Evolutionary conservation across 768 basidiomycete genomes (phyloP).

Genomic region (Clathrus columnatus): DNA sequence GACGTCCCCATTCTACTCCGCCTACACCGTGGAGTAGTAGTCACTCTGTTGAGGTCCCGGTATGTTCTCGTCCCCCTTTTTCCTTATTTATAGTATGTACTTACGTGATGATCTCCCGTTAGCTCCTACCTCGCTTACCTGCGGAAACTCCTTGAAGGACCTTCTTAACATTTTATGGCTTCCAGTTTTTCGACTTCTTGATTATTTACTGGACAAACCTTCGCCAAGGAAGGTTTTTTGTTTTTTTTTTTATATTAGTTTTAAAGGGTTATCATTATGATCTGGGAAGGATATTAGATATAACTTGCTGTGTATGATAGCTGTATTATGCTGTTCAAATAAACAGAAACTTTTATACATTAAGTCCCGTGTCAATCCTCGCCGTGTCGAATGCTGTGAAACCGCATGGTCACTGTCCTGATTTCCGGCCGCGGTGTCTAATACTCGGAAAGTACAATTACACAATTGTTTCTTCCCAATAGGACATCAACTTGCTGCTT

Average conservation of each 20-base stretch:
- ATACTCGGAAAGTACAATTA: no score
- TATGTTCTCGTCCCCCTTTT: conserved; percentile 12
- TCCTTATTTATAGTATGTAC: neutral
- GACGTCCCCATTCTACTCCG: conserved; percentile 3
- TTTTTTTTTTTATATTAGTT: neutral
- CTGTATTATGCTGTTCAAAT: no score
- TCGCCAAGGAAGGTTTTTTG: neutral
- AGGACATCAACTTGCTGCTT: no score
- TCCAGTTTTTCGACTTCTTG: neutral
- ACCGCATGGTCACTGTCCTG: no score
- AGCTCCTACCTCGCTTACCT: conserved; percentile 1
- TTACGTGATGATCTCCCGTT: neutral
- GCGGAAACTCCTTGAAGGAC: conserved; percentile 36
- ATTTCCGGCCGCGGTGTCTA: no score
- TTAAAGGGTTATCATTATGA: neutral
- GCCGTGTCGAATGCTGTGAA: no score
- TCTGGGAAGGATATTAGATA: neutral
- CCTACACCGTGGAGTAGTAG: conserved; percentile 3
- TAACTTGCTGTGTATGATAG: no score
- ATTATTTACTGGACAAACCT: neutral
- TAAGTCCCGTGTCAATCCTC: no score
- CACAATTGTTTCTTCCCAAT: no score
- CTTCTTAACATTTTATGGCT: neutral
- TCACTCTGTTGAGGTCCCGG: neutral
- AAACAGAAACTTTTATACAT: no score